Percentiles rank a stretch among this genome's conserved stretches.
Evolutionary conservation across 1,284 basidiomycete genomes (phyloP).

Genomic region (Rhizoctonia solani): DNA sequence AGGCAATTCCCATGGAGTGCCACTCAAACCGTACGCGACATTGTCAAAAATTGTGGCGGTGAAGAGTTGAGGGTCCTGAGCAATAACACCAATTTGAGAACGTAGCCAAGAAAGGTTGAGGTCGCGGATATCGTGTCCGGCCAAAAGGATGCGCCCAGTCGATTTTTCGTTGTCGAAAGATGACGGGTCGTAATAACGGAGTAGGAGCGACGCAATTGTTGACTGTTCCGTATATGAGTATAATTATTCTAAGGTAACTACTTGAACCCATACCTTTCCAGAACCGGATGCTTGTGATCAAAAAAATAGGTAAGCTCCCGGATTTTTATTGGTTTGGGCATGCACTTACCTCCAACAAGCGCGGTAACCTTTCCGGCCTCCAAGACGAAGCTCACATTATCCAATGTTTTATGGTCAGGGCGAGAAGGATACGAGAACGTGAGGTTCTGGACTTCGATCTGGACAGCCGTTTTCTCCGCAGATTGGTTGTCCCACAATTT

Average conservation of each 20-base stretch:
- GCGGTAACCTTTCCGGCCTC: constrained; percentile 47
- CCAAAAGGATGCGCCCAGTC: constrained; percentile 42
- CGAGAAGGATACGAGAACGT: constrained; percentile 51
- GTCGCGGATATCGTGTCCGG: constrained; percentile 45
- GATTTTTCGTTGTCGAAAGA: constrained; percentile 39
- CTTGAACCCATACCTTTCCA: constrained; percentile 43
- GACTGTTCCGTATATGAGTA: constrained; percentile 40
- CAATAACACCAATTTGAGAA: constrained; percentile 50
- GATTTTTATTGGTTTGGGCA: background rate
- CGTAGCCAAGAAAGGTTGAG: constrained; percentile 49
- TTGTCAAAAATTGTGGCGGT: constrained; percentile 50
- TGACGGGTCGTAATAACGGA: constrained; percentile 50
- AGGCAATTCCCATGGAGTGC: constrained; percentile 42
- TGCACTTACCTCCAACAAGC: constrained; percentile 46
- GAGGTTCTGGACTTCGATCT: constrained; percentile 48
- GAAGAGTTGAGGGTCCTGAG: constrained; percentile 50
- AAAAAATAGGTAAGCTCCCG: background rate
- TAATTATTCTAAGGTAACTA: background rate
- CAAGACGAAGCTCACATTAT: constrained; percentile 46
- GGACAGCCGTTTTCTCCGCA: constrained; percentile 34
- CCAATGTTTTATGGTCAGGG: constrained; percentile 45
- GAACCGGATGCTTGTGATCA: constrained; percentile 45
- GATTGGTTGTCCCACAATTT: constrained; percentile 30
- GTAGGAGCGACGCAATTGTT: constrained; percentile 48
- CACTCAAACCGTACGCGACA: constrained; percentile 48